phyloP scores from a whole-genome alignment of 2,329 filamentous ascomycete genomes.

The Penicillium sp. region DNA sequence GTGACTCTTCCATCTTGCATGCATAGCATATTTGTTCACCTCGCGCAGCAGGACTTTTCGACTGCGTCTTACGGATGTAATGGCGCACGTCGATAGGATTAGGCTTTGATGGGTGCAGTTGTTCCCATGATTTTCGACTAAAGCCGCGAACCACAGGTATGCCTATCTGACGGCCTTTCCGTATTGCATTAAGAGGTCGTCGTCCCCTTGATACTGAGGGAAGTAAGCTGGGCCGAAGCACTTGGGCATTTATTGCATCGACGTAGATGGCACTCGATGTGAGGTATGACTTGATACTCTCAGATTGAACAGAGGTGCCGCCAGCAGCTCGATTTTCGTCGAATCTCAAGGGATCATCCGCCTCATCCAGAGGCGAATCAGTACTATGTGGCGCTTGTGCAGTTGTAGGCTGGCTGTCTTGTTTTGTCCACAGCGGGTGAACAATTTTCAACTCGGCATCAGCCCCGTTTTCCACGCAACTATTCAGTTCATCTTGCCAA shows the following conservation, averaged over 20 bases:
- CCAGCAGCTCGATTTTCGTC: constrained; percentile 44
- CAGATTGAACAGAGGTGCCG: constrained; percentile 41
- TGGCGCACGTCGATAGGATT: constrained; percentile 42
- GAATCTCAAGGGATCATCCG: constrained; percentile 16
- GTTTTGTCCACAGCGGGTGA: constrained; percentile 73
- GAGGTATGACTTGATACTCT: constrained; percentile 59
- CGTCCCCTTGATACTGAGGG: constrained; percentile 83
- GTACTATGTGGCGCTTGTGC: constrained; percentile 36
- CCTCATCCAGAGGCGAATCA: constrained; percentile 21
- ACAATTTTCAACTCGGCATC: constrained; percentile 88
- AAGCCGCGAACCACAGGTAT: constrained; percentile 89
- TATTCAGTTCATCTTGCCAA: constrained; percentile 86
- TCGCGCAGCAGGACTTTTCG: constrained; percentile 24
- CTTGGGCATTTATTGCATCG: constrained; percentile 70
- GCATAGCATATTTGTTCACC: constrained; percentile 46
- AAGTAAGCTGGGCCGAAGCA: constrained; percentile 79
- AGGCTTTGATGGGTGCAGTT: constrained; percentile 58
- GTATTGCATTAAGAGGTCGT: constrained; percentile 76
- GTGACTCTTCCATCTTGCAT: constrained; percentile 62
- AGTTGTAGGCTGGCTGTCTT: constrained; percentile 36
- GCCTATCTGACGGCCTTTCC: constrained; percentile 77
- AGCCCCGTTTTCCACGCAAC: constrained; percentile 85
- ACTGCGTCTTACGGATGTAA: constrained; percentile 42
- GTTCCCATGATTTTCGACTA: constrained; percentile 72
- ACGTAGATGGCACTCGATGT: constrained; percentile 85